Base-by-base conservation (phyloP, 495 filamentous ascomycete genomes). In the Penicillium antarcticum region DNA sequence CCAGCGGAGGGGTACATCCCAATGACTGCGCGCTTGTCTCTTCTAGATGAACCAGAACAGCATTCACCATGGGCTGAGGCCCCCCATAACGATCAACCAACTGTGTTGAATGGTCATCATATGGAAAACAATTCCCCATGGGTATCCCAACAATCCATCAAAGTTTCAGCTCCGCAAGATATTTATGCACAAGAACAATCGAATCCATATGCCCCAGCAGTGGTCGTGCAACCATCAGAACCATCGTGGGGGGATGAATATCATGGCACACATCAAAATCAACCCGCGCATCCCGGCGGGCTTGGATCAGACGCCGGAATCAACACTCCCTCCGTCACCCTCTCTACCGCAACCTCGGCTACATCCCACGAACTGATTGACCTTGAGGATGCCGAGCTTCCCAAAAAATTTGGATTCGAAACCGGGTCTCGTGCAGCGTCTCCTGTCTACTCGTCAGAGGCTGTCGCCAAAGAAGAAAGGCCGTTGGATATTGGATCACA, bases 21-120 rank as follows among this genome's bases (percentile, higher is more conserved):
- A 10, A 76, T 76, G 73, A 73, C 73, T 14, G 73, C 72, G 4
- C 66, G 73, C 5, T 43, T 76, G 29, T 76, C 73, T 17, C 61
- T 76, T 12, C 51, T 73, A 19, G 73, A 76, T 23, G 32, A 62
- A 16, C 53, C 60, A 1, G 59, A 57, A 8, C 43, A 66, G 24
- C 59, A 65, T 18, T 57, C 44, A 14, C 48, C 54, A 19, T 58
- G 57, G 57, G 38, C 43, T 5, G 46, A 55, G 1, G 36, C 48
- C 3, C 17, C 50, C 16, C 42, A 52, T 33, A 10, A 33, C 12
- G 26, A 39, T 5, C 47, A 42, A 18, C 44, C 19, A 12, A 23
- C 41, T 14, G 24, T 24, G 14, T 8, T 52, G 6, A 21, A 16
- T 4, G 49, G 40, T 13, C 40, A 32, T 8, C 41, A 45, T 14